Conservation (phyloP, 768 basidiomycete species). For the Coprinellus micaceus region DNA sequence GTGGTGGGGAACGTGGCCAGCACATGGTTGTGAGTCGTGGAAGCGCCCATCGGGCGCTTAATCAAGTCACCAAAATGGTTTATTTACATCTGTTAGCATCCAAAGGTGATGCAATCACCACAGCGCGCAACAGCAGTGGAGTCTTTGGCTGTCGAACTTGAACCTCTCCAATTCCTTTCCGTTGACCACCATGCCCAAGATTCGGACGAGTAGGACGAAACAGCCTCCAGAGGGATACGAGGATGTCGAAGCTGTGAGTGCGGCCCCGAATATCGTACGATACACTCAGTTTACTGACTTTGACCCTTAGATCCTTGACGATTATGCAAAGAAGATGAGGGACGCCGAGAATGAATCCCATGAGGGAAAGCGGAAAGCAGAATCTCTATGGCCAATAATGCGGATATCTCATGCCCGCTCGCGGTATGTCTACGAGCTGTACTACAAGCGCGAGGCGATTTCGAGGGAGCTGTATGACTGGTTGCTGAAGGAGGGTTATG, state of each 20-base stretch:
- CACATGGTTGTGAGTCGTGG: too few relatives aligned
- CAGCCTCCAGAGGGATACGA: conserved; percentile 93
- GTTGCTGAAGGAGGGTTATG: conserved; percentile 96
- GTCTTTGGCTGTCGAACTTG: too few relatives aligned
- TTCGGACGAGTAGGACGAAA: conserved; percentile 89
- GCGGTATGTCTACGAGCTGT: conserved; percentile 95
- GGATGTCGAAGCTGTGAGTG: conserved; percentile 77
- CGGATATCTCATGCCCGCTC: conserved; percentile 95
- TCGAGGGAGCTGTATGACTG: conserved; percentile 93
- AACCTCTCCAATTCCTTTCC: too few relatives aligned
- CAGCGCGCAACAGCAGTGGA: too few relatives aligned
- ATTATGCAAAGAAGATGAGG: conserved; percentile 98
- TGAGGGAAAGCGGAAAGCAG: conserved; percentile 94
- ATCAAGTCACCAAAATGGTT: too few relatives aligned
- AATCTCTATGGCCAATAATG: conserved; percentile 97
- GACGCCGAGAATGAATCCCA: conserved; percentile 98
- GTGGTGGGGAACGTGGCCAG: too few relatives aligned
- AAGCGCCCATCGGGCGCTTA: too few relatives aligned
- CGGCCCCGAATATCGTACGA: neutral
- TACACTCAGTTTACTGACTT: neutral
- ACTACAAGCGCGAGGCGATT: conserved; percentile 97
- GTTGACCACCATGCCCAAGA: conserved; percentile 89
- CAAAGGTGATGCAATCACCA: too few relatives aligned
- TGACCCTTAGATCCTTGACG: conserved; percentile 77
- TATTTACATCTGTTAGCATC: too few relatives aligned